Base-by-base conservation (phyloP, 2,329 filamentous ascomycete species). In the Penicillium sp. region DNA sequence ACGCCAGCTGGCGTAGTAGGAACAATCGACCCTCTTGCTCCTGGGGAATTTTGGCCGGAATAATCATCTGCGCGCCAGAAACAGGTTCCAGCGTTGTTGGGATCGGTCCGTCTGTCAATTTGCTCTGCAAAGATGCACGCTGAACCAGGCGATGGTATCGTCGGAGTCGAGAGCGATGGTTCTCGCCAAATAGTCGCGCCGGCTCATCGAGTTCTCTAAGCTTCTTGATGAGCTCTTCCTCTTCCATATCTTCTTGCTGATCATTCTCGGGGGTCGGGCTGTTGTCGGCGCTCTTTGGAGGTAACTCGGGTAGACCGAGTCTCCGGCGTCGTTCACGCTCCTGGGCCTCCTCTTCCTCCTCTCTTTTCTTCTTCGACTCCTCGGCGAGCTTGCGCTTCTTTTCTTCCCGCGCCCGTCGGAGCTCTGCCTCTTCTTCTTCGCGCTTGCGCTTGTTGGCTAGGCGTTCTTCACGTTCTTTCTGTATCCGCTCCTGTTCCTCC, bases 41-140 rank as follows among this genome's bases (percentile, higher is more conserved):
- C 58, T 78, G 75, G 1, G 80, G 79, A 8, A 87, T 71, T 35
- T 74, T 75, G 13, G 77, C 74, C 1, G 81, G 74, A 20, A 97
- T 82, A 68, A 90, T 91, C 88, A 96, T 95, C 57, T 95, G 84
- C 65, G 83, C 82, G 70, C 94, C 90, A 6, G 86, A 81, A 1
- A 97, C 84, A 1, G 88, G 80, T 62, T 81, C 77, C 47, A 97
- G 72, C 6, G 82, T 89, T 14, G 91, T 97, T 2, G 89, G 88
- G 62, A 97, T 95, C 0, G 91, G 90, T 0, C 88, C 87, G 44
- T 82, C 77, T 4, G 80, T 84, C 56, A 87, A 68, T 36, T 62
- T 64, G 40, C 60, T 58, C 49, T 56, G 60, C 3, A 62, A 66
- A 2, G 70, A 63, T 22, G 64, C 66, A 3, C 69, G 68, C 46